A percentile compares a stretch with the other conserved stretches of the same genome.
Conservation (phyloP, 768 basidiomycete genomes). For the Harrya chromipes region DNA sequence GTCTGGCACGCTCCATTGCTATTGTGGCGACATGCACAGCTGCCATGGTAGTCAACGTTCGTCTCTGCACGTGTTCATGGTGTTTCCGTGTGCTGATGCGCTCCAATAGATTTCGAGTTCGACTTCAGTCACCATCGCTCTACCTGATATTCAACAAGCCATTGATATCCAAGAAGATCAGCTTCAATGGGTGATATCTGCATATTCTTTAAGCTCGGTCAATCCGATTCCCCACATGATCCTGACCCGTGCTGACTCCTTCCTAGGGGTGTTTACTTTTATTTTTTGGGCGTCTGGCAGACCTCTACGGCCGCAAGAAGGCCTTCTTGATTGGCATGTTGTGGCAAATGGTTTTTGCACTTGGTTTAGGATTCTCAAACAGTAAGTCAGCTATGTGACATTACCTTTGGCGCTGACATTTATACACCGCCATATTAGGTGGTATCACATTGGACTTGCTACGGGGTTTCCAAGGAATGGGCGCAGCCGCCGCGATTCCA, state of each 20-base stretch:
- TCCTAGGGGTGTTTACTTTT: constrained; percentile 75
- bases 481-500: constrained; percentile 72
- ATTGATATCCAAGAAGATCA: constrained; percentile 48
- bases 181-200: constrained; percentile 67
- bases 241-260: constrained; percentile 2
- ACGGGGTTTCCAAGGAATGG: constrained; percentile 79
- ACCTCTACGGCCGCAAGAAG: constrained; percentile 72
- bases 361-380: constrained; percentile 65
- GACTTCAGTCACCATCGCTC: constrained; percentile 48
- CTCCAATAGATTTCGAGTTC: constrained; percentile 28
- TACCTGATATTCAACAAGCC: constrained; percentile 50
- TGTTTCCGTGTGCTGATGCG: constrained; percentile 4
- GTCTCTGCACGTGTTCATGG: constrained; percentile 2
- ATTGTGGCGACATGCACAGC: constrained; percentile 39
- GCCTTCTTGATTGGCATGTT: constrained; percentile 60
- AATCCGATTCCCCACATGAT: constrained; percentile 17
- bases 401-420: neutral
- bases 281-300: constrained; percentile 75
- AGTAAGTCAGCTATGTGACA: constrained; percentile 29
- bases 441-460: constrained; percentile 63
- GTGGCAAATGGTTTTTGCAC: constrained; percentile 51
- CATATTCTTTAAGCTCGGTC: constrained; percentile 66
- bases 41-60: constrained; percentile 37
- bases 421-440: constrained; percentile 35
- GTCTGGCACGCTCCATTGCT: constrained; percentile 25